Conservation (phyloP, 1,284 basidiomycete genomes). For the Sporisorium iseilematis-ciliati region DNA sequence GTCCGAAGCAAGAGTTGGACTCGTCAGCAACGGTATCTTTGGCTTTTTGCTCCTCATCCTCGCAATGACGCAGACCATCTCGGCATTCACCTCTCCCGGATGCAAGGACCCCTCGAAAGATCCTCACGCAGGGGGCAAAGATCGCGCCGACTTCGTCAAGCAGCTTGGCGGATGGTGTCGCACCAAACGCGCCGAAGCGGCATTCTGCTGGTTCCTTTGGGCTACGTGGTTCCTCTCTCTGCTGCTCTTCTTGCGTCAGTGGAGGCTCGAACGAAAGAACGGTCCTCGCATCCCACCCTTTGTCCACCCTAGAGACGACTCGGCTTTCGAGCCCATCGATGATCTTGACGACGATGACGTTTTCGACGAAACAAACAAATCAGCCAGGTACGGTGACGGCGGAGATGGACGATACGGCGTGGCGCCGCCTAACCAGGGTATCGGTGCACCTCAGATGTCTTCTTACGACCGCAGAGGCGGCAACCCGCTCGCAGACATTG, state of each 20-base stretch:
- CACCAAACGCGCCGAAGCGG: constrained; percentile 61
- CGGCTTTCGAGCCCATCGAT: constrained; percentile 61
- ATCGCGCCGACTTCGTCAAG: constrained; percentile 45
- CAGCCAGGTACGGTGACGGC: constrained; percentile 47
- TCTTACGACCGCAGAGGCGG: constrained; percentile 43
- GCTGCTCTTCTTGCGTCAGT: constrained; percentile 59
- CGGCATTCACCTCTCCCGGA: constrained; percentile 55
- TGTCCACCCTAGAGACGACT: constrained; percentile 59
- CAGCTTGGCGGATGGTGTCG: constrained; percentile 59
- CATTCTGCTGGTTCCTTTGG: constrained; percentile 64
- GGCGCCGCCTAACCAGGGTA: not conserved
- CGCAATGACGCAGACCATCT: constrained; percentile 60
- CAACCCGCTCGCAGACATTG: constrained; percentile 54
- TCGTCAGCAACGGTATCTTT: constrained; percentile 58
- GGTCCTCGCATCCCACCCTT: constrained; percentile 65
- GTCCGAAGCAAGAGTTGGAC: constrained; percentile 56
- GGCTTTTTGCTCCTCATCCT: constrained; percentile 52
- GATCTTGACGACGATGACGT: constrained; percentile 50
- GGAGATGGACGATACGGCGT: constrained; percentile 34
- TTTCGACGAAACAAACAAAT: constrained; percentile 35
- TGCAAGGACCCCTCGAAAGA: constrained; percentile 62
- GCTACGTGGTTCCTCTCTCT: constrained; percentile 50
- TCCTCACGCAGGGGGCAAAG: constrained; percentile 55
- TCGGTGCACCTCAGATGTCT: constrained; percentile 18
- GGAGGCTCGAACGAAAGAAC: constrained; percentile 62